Percentiles rank a stretch among this genome's conserved stretches.
Conservation (phyloP, 2,329 filamentous ascomycete genomes). For the Aaosphaeria arxii region DNA sequence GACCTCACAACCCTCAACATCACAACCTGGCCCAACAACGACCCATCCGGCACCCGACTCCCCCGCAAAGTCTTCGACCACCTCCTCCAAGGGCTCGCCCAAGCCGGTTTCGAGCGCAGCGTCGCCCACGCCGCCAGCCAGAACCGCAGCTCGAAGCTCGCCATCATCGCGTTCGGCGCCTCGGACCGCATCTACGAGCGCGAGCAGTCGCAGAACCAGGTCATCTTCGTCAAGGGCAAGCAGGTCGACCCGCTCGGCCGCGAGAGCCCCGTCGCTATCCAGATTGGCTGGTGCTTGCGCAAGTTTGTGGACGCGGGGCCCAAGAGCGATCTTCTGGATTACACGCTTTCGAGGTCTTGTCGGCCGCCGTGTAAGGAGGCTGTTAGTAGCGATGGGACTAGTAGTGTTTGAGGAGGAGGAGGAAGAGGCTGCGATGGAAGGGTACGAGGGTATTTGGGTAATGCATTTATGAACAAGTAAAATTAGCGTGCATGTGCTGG, state of each 20-base stretch:
- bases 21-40: constrained; percentile 48
- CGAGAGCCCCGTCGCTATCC: constrained; percentile 39
- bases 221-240: constrained; percentile 46
- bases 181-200: constrained; percentile 48
- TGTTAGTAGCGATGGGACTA: constrained; percentile 25
- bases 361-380: constrained; percentile 38
- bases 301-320: constrained; percentile 44
- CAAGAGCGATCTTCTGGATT: constrained; percentile 46
- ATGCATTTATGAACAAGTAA: background rate
- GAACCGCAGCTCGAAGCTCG: constrained; percentile 34
- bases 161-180: constrained; percentile 46
- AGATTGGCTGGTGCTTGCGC: constrained; percentile 45
- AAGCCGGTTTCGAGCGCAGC: constrained; percentile 35
- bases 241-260: constrained; percentile 42
- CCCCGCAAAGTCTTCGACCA: constrained; percentile 46
- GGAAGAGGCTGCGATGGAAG: constrained; percentile 18
- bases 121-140: constrained; percentile 23
- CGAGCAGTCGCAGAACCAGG: constrained; percentile 45
- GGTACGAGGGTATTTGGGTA: background rate
- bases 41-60: constrained; percentile 38
- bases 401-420: too few relatives aligned
- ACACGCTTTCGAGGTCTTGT: constrained; percentile 35
- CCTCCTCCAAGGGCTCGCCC: constrained; percentile 40
- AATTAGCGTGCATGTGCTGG: too few relatives aligned
- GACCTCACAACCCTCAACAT: constrained; percentile 47